Percentiles rank a stretch among this genome's conserved stretches.
phyloP scores from a whole-genome alignment of 2,329 filamentous ascomycete species.

The Ophiocordyceps camponoti-leonardi region DNA sequence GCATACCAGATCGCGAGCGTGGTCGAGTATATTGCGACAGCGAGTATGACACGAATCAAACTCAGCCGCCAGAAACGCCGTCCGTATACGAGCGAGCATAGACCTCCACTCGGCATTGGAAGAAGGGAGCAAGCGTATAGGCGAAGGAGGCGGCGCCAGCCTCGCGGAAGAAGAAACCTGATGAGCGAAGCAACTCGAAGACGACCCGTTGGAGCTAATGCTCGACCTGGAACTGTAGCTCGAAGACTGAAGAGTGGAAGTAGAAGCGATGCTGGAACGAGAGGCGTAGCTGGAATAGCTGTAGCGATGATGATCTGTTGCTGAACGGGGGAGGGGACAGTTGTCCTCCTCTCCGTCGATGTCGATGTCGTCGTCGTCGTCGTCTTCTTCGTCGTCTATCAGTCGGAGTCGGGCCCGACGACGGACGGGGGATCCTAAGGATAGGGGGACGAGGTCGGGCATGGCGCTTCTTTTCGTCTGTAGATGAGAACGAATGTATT shows the following conservation, averaged over 20 bases:
- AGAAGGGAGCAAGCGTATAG: constrained; percentile 19
- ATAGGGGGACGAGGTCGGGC: constrained; percentile 14
- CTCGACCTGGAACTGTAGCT: background rate
- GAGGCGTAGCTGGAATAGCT: background rate
- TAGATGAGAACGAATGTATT: too few relatives aligned
- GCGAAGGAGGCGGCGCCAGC: constrained; percentile 5
- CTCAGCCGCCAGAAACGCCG: constrained; percentile 29
- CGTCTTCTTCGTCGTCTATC: background rate
- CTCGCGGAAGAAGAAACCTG: background rate
- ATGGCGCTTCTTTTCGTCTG: constrained; percentile 4
- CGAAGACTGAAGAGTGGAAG: background rate
- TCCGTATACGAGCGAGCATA: constrained; percentile 34
- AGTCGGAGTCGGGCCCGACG: background rate
- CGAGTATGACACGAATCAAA: constrained; percentile 35
- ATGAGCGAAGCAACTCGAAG: too few relatives aligned
- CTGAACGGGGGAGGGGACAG: too few relatives aligned
- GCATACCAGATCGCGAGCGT: constrained; percentile 25
- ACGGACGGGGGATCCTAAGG: background rate
- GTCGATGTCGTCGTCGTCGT: background rate
- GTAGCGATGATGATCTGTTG: background rate
- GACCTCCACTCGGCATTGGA: constrained; percentile 32
- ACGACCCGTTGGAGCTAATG: too few relatives aligned
- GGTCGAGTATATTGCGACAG: constrained; percentile 35
- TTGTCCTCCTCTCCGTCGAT: too few relatives aligned
- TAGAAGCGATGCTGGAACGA: background rate